Base-by-base conservation (phyloP, 1,284 basidiomycete genomes). In the Heliocybe sulcata region DNA sequence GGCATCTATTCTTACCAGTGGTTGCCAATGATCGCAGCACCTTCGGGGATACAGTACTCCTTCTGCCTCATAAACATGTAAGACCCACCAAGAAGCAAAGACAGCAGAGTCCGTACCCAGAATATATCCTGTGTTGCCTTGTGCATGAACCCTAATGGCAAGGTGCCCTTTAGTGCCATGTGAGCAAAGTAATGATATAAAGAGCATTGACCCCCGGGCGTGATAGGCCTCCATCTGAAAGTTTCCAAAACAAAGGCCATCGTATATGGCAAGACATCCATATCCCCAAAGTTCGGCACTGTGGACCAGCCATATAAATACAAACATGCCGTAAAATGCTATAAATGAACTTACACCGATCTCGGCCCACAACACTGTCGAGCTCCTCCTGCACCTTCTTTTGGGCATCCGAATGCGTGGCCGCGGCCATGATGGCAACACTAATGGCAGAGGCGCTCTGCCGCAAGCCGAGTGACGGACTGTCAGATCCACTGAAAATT, bases 21-120 rank as follows among this genome's bases (percentile, higher is more conserved):
- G 56, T 80, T 82, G 6, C 79, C 82, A n/a, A 80, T 71, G 3
- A 86, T 76, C 2, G 72, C 77, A 0, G 83, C 72, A 1, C 83
- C 83, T 26, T 72, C 73, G 4, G 84, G 84, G 53, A 86, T 85
- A 9, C 75, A 62, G 52, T 81, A 80, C 19, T 72, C 71, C 53
- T 75, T 70, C 81, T 84, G 51, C 27, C 35, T 16, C 16, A 45
- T 16, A 25, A 25, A 25, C 16, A 10, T 25, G 6, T 4, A 9
- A 20, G n/a, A 20, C 3, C 10, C n/a, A 23, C 10, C 35, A 22
- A 11, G 8, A 26, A 19, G 45, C 10, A 45, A 45, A 0, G 14
- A 45, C 27, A 23, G 35, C 20, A 3, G 19, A 35, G 47, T 45
- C 42, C 72, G 29, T 3, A 81, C 82, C 79, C 80, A 87, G 20